Evolutionary conservation across 805 yeast genomes (phyloP), one percentile per base, ranked within the genome.

Genomic region (Wickerhamia fluorescens): DNA sequence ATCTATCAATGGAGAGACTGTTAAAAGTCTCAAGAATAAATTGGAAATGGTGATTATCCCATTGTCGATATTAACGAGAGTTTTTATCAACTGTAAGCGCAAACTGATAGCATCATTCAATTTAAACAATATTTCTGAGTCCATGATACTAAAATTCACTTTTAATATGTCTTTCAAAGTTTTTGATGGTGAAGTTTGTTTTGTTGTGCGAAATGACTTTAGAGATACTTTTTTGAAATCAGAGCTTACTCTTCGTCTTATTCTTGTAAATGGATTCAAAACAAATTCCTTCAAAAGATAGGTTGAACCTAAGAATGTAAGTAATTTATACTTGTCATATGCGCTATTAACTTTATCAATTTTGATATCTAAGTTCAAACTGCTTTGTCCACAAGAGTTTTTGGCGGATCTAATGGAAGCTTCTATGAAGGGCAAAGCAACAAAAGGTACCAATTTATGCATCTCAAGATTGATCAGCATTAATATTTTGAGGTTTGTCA

Each of bases 21-120:
- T 71, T 34, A 75, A 58, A 4, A 68, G 30, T 27, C 81, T 53
- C 3, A 59, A 29, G 27, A 61, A 56, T 6, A 45, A 41, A 18
- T 44, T 39, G 5, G 28, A 25, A 2, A 58, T 11, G 4, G 16
- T 20, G 5, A 34, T 7, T 6, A 37, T 30, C 4, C 41, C 43
- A 5, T 35, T 20, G 5, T 31, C 23, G 6, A 35, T 14, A 7
- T 26, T 20, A 6, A 33, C 14, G 5, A 13, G n/a, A 7, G 32
- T 6, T 14, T 45, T 50, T 6, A 61, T 49, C 0, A 60, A 16
- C 37, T 77, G 82, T 1, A 73, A 7, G 38, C 67, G 67, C 11
- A 71, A 40, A 15, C 62, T 67, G 35, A 76, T 62, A 4, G 66
- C 66, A 37, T 70, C 69, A 3, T 73, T 71, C 25, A 78, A 42